A percentile compares a stretch with the other conserved stretches of the same genome.
Conservation (phyloP, 116 monocot species). For the Papilionanthe hybrid region DNA sequence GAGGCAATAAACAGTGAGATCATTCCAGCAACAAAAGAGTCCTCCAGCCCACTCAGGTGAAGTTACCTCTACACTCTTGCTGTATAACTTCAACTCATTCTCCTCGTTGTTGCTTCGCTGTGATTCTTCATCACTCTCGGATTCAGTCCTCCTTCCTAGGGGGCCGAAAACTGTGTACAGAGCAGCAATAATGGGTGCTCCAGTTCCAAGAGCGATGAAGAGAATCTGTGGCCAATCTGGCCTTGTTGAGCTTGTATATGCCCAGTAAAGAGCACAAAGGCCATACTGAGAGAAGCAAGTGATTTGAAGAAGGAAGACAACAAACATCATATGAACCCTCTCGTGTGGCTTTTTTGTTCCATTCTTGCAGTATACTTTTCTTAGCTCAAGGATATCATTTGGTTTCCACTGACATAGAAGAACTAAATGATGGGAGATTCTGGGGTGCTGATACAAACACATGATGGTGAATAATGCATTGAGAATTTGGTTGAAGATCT, state of each 20-base stretch:
- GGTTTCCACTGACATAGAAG: constrained; percentile 29
- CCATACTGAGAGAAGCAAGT: constrained; percentile 54
- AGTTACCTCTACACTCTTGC: constrained; percentile 5
- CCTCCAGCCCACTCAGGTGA: constrained; percentile 48
- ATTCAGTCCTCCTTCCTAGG: constrained; percentile 26
- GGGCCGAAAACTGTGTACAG: constrained; percentile 39
- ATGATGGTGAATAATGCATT: constrained; percentile 79
- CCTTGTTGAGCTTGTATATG: constrained; percentile 18
- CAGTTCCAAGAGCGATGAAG: constrained; percentile 28
- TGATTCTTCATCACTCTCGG: not conserved
- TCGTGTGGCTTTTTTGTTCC: constrained; percentile 16
- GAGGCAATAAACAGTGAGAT: constrained; percentile 22
- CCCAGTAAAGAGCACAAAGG: constrained; percentile 50
- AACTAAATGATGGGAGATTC: constrained; percentile 39
- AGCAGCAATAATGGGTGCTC: constrained; percentile 27
- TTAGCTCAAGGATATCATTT: constrained; percentile 24
- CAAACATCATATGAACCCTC: constrained; percentile 35
- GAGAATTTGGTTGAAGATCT: constrained; percentile 57
- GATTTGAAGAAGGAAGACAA: constrained; percentile 44
- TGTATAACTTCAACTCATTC: not conserved
- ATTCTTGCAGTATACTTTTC: constrained; percentile 52
- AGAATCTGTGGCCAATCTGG: constrained; percentile 24
- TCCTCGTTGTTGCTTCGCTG: not conserved
- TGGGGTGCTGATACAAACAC: constrained; percentile 58
- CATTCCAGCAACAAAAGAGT: constrained; percentile 38